Evolutionary conservation across 352 stramenopile genomes (phyloP).

Genomic region (Globisporangium nodosum): DNA sequence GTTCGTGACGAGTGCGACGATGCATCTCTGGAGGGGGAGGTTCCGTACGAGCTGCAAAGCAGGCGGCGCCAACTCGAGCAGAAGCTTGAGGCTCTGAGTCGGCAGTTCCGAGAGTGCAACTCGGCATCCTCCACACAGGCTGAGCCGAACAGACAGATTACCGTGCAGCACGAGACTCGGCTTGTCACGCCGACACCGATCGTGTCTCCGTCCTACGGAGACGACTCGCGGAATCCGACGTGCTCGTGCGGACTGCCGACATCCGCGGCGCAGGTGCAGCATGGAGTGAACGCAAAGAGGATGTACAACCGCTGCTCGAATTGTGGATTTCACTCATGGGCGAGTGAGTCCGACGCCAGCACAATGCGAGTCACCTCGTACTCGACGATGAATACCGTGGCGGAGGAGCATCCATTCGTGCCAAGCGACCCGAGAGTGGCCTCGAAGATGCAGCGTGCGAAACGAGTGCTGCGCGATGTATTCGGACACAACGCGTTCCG

Average conservation of each 20-base stretch:
- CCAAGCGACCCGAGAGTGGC: slow-evolving; percentile 44
- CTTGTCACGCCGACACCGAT: background rate
- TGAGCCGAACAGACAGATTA: slow-evolving; percentile 14
- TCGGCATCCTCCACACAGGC: slow-evolving; percentile 11
- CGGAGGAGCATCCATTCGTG: slow-evolving; percentile 25
- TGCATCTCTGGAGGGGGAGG: slow-evolving; percentile 69
- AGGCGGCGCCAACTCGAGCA: slow-evolving; percentile 45
- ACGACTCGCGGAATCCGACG: slow-evolving; percentile 16
- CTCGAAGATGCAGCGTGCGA: slow-evolving; percentile 66
- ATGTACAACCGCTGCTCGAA: slow-evolving; percentile 66
- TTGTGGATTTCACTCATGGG: slow-evolving; percentile 78
- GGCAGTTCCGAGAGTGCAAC: slow-evolving; percentile 56
- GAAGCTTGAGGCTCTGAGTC: slow-evolving; percentile 54
- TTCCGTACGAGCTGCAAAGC: slow-evolving; percentile 44
- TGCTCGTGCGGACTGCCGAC: slow-evolving; percentile 69
- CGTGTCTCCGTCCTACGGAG: slow-evolving; percentile 8
- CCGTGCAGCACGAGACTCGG: slow-evolving; percentile 11
- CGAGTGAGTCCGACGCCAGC: slow-evolving; percentile 23
- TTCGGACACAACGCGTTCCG: slow-evolving; percentile 97
- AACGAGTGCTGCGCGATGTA: slow-evolving; percentile 73
- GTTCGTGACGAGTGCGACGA: slow-evolving; percentile 81
- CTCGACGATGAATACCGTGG: slow-evolving; percentile 6
- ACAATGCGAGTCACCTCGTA: slow-evolving; percentile 7
- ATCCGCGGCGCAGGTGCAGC: slow-evolving; percentile 47
- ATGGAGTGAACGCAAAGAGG: slow-evolving; percentile 58